Evolutionary conservation across 169 alveolate species (phyloP).

Genomic region (Cryptosporidium canis): DNA sequence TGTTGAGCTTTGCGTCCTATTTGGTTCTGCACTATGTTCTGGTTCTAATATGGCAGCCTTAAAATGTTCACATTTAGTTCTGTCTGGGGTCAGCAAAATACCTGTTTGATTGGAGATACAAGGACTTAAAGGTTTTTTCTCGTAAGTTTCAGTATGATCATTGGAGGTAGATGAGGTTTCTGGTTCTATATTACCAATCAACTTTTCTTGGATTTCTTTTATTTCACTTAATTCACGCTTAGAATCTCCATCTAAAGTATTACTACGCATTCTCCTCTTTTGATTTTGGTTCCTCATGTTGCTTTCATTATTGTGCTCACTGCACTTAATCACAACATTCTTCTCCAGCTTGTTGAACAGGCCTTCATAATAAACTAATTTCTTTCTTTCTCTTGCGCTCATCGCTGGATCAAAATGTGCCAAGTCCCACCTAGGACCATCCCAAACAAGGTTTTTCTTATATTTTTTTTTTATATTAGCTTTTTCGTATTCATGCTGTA

Average conservation of each 20-base stretch:
- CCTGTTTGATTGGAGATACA: neutral
- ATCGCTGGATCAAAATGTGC: slow-evolving; percentile 70
- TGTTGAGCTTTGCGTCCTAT: neutral
- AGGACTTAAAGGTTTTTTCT: neutral
- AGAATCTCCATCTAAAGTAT: neutral
- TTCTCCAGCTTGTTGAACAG: slow-evolving; percentile 61
- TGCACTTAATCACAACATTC: slow-evolving; percentile 4
- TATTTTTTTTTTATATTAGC: slow-evolving; percentile 43
- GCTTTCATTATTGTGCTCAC: neutral
- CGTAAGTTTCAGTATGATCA: neutral
- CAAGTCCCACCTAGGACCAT: slow-evolving; percentile 71
- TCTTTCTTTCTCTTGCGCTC: slow-evolving; percentile 67
- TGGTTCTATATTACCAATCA: neutral
- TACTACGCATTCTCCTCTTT: slow-evolving; percentile 26
- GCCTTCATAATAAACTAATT: slow-evolving; percentile 39
- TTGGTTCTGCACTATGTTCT: neutral
- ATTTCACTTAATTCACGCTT: neutral
- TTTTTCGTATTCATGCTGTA: neutral
- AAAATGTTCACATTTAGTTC: neutral
- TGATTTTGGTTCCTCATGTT: neutral
- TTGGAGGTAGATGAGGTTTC: neutral
- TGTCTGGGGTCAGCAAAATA: slow-evolving; percentile 8
- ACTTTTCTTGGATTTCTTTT: neutral
- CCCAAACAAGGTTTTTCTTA: slow-evolving; percentile 64
- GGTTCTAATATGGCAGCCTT: neutral